Evolutionary conservation across 2,329 filamentous ascomycete species (phyloP), one percentile per base, ranked within the genome.

Genomic region (Ophiostoma ulmi): DNA sequence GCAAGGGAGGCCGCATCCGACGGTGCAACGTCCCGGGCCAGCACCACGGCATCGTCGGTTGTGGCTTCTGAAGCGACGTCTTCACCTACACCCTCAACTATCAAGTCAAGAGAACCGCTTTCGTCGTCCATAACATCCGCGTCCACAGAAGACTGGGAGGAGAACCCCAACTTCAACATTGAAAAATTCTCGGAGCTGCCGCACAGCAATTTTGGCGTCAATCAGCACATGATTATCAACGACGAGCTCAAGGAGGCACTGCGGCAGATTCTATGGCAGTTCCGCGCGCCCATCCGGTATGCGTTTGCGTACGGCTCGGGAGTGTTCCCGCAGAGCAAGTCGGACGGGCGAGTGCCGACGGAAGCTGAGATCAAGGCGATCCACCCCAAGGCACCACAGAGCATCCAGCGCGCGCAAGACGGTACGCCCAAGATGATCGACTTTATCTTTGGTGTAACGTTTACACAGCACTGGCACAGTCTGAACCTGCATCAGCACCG

Each of bases 261-360:
- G 76, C 88, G 94, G 70, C 88, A 93, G 76, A 91, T 98, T 74
- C 83, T 97, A 31, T 95, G 93, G 87, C 88, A 96, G 76, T 98
- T 99, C 80, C 86, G 90, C 69, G 94, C 95, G 0, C 94, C 95
- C 0, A 97, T 99, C 75, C 89, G 94, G 70, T 98, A 98, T 82
- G 94, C 94, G 17, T 97, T 99, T 79, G 95, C 95, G 1, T 99
- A 99, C 78, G 95, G 95, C 31, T 98, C 94, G 6, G 95, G 95
- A 4, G 95, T 99, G 11, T 99, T 99, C 77, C 89, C 94, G 0
- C 95, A 99, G 78, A 83, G 82, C 31, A 82, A 79, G 72, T 77
- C 80, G n/a, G 78, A 80, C 70, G 85, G 85, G 74, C 85, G 85
- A 74, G 80, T 82, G 72, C 82, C 89, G 68, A 83, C 87, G 35